Conservation (phyloP, 2,329 filamentous ascomycete genomes). For the Nigrospora osmanthi region DNA sequence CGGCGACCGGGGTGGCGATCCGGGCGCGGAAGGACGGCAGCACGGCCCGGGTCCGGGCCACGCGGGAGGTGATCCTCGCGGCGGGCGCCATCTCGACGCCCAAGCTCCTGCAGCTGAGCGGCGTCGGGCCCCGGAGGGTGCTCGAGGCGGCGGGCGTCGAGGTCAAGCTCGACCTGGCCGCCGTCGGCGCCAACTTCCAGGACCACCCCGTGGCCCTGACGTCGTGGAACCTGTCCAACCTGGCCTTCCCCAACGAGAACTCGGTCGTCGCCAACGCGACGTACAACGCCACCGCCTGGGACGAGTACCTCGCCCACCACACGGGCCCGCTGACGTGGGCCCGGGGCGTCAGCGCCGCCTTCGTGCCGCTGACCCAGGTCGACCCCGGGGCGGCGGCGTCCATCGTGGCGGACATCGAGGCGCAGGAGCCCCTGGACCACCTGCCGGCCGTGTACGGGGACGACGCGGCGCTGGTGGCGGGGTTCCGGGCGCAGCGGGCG, state of each 20-base stretch:
- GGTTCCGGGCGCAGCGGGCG: constrained; percentile 6
- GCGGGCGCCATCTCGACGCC: constrained; percentile 18
- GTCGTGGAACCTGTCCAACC: constrained; percentile 4
- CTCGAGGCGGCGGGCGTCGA: constrained; percentile 5
- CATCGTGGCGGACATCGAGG: constrained; percentile 4
- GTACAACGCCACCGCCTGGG: constrained; percentile 13
- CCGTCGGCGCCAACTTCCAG: constrained; percentile 13
- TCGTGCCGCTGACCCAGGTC: constrained; percentile 12
- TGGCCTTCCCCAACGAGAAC: constrained; percentile 1
- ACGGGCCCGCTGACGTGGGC: constrained; percentile 15
- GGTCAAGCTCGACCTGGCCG: constrained; percentile 6
- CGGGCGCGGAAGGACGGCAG: not conserved
- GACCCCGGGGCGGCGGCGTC: constrained; percentile 11
- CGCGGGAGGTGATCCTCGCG: constrained; percentile 15
- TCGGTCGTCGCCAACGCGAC: constrained; percentile 6
- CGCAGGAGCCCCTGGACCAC: constrained; percentile 9
- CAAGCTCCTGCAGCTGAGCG: constrained; percentile 30
- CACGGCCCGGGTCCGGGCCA: constrained; percentile 5
- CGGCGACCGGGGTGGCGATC: not conserved
- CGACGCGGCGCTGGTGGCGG: constrained; percentile 10
- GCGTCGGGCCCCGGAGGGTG: constrained; percentile 12
- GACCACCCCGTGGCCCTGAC: constrained; percentile 10
- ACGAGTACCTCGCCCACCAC: constrained; percentile 11
- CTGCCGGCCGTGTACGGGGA: constrained; percentile 11
- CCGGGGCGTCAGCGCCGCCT: constrained; percentile 11